Base-by-base conservation (phyloP, 768 basidiomycete genomes). In the Termitomyces sp. region DNA sequence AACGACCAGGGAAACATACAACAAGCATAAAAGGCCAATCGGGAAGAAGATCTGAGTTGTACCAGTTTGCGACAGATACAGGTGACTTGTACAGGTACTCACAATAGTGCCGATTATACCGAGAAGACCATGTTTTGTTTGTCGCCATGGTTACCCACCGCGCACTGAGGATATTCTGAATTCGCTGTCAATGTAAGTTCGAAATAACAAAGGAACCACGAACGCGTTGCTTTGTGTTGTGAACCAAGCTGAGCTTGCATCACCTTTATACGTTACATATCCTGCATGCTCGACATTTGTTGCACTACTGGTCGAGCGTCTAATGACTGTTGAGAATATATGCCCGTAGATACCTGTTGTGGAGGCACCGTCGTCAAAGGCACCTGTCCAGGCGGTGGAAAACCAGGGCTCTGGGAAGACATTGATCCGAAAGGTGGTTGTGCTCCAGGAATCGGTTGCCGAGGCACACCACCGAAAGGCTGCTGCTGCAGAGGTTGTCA, bases 101-200 rank as follows among this genome's bases (percentile, higher is more conserved):
- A 68, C 67, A 16, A 70, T 59, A 23, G 66, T 66, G 19, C 60
- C 59, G 44, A 70, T 66, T 30, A 68, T 65, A 3, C 67, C 67
- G 52, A 54, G 55, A 30, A 65, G 44, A 35, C 67, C 68, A 44
- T 63, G 64, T 17, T 56, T 65, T 28, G 58, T 65, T 16, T 55
- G 61, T 23, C 61, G 55, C 27, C 62, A 45, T 68, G 67, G 17
- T 64, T 63, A 23, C 65, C 66, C 9, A 41, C 37, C 6, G 64
- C 64, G 46, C 64, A 65, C 44, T 64, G 61, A 3, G 61, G 61
- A 28, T 55, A 64, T n/a, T 62, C 67, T 65, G 47, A 30, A 48
- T 49, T 19, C 12, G 23, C 25, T 10, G 8, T 56, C 7, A 59
- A 51, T 44, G 8, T 11, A 12, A 10, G 14, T 25, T 25, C 3